Percentiles rank a stretch among this genome's conserved stretches.
phyloP scores from a whole-genome alignment of 2,329 filamentous ascomycete genomes.

The Nothophoma quercina region DNA sequence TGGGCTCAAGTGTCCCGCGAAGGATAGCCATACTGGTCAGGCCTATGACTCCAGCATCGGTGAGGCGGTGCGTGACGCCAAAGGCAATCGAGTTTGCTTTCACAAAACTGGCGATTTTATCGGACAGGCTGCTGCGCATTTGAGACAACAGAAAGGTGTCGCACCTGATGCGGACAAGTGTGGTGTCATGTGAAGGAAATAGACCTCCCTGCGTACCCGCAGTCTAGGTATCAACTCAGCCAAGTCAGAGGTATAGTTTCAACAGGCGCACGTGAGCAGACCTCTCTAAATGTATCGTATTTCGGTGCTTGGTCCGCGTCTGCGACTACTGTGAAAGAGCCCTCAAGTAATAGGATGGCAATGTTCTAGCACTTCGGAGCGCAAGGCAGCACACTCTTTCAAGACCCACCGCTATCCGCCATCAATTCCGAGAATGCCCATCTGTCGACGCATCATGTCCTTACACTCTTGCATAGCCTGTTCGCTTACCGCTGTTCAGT shows the following conservation, averaged over 20 bases:
- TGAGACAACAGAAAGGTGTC: slow-evolving; percentile 35
- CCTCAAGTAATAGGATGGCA: not conserved
- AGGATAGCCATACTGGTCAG: slow-evolving; percentile 45
- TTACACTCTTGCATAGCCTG: not conserved
- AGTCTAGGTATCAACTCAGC: not conserved
- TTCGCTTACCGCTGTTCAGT: slow-evolving; percentile 19
- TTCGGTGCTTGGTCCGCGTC: not conserved
- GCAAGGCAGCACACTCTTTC: not conserved
- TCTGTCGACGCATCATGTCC: not conserved
- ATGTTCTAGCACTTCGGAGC: not conserved
- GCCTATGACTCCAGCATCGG: slow-evolving; percentile 43
- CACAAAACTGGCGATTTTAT: slow-evolving; percentile 48
- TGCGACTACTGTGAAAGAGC: not conserved
- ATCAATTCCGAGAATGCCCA: not conserved
- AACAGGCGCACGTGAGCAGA: not conserved
- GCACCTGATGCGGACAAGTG: slow-evolving; percentile 29
- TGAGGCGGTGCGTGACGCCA: slow-evolving; percentile 43
- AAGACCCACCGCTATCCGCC: not conserved
- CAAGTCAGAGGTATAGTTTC: not conserved
- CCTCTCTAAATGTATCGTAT: not conserved
- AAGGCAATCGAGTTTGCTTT: slow-evolving; percentile 46
- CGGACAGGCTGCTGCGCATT: slow-evolving; percentile 40
- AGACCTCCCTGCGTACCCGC: not conserved
- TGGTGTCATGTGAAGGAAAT: slow-evolving; percentile 26
- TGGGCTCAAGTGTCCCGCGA: slow-evolving; percentile 39